Base-by-base conservation (phyloP, 2,329 filamentous ascomycete genomes). In the Alternaria viburni region DNA sequence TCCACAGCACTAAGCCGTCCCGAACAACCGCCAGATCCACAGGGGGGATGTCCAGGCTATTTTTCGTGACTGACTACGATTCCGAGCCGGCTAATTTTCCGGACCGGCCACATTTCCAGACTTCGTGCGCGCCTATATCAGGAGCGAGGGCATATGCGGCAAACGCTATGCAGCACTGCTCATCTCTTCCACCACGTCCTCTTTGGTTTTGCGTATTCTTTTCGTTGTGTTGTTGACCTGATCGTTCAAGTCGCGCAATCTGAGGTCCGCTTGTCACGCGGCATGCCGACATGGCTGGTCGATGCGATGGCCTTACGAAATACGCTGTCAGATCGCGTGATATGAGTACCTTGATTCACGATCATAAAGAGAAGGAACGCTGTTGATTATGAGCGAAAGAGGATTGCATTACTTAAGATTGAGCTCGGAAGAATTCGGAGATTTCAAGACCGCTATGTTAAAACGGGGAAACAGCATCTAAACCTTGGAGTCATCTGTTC, bases 401-500 rank as follows among this genome's bases (percentile, higher is more conserved):
- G 11, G 32, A 54, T 59, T 41, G 19, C 41, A 59, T 36, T 59
- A 46, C 6, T 19, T 19, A 54, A 12, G 5, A n/a, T 28, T 13
- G 9, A 26, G 21, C 21, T 17, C 12, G 25, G 19, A 7, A 30
- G 17, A 47, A 12, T 3, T 8, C 13, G 13, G 15, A 32, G n/a
- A 23, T 36, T 13, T 47, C 13, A 21, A 52, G 44, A 21, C n/a
- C 9, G 13, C 6, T 13, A 26, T 6, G 8, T 10, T 9, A n/a
- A 28, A 28, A 12, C 5, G 13, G 12, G 12, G 32, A 17, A 19
- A 26, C 15, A 6, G 19, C 6, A 10, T 32, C 41, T 62, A 65
- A 10, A 63, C 60, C 7, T 57, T 65, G 7, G 47, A 17, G 0
- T 63, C 59, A 4, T 47, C 56, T 52, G 49, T 25, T 15, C 63